Evolutionary conservation across 1,139 yeast species (phyloP).

Genomic region (Saccharomyces pastorianus): DNA sequence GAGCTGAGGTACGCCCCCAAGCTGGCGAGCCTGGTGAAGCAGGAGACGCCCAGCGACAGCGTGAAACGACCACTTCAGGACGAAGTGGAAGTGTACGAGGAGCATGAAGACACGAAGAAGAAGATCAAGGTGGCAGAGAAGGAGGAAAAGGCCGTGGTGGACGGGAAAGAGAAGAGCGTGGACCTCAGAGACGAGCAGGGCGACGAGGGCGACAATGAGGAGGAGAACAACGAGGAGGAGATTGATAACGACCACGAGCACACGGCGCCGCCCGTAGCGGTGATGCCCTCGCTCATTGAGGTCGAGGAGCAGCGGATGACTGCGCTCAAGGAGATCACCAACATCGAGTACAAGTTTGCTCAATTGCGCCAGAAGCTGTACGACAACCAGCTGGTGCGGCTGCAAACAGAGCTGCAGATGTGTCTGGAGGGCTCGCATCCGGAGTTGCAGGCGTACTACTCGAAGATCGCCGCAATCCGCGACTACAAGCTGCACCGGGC

Average conservation of each 20-base stretch:
- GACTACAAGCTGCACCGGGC: conserved; percentile 65
- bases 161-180: not conserved
- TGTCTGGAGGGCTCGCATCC: conserved; percentile 91
- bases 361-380: conserved; percentile 68
- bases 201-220: conserved; percentile 10
- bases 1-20: not conserved
- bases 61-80: not conserved
- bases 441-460: conserved; percentile 57
- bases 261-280: conserved; percentile 16
- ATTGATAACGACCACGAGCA: conserved; percentile 17
- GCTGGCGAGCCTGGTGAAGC: not conserved
- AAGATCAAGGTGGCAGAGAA: conserved; percentile 1
- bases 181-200: conserved; percentile 15
- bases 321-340: conserved; percentile 51
- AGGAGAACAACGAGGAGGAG: conserved; percentile 7
- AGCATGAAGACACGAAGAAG: not conserved
- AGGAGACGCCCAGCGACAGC: not conserved
- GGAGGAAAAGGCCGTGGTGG: not conserved
- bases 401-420: conserved; percentile 76
- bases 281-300: conserved; percentile 30
- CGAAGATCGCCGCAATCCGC: conserved; percentile 61
- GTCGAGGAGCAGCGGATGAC: conserved; percentile 38
- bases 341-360: conserved; percentile 81
- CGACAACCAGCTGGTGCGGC: conserved; percentile 63
- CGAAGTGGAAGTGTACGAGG: not conserved